Evolutionary conservation across 371 early-diverging fungal genomes (phyloP), one percentile per base, ranked within the genome.

Genomic region (Rhizopus microsporus): DNA sequence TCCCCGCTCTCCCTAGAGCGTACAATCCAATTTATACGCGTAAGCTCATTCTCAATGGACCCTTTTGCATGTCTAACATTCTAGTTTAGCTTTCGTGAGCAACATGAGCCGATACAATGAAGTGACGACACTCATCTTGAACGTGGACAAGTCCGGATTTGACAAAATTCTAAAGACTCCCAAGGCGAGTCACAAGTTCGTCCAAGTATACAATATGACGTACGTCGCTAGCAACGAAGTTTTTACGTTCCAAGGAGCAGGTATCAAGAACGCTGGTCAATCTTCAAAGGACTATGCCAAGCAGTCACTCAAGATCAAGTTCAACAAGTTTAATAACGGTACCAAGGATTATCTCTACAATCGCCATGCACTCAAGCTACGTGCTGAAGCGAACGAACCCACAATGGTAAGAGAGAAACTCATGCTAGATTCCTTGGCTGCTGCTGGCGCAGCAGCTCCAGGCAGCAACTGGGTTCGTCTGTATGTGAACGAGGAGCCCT

Each of bases 401-500:
- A 78, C 80, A 13, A 59, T 69, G 38, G 56, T 72, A 10, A 71
- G 84, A 53, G 82, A 81, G 46, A 80, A 80, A 52, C 45, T 78
- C 5, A 69, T 62, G 42, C 56, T 81, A 44, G 80, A 83, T 44
- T 69, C 62, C 56, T 56, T 83, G 33, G 70, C 72, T 55, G 77
- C 84, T 10, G 60, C 82, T 15, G 84, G 84, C 31, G 82, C 71
- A 42, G 75, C 82, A 15, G 74, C 77, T 7, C 67, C 77, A n/a
- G 70, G 69, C 39, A 74, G 73, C 38, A 67, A 71, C 32, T 83
- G 75, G 67, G 84, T 76, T n/a, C 80, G 84, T 59, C 63, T 83
- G 4, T 77, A 67, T 44, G 63, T 81, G 51, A 83, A 83, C 62
- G 73, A 74, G 47, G 64, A 66, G 33, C 63, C 80, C 15, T 77